phyloP scores from a whole-genome alignment of 2,329 filamentous ascomycete genomes.

The Rhytidhysteron rufulum region DNA sequence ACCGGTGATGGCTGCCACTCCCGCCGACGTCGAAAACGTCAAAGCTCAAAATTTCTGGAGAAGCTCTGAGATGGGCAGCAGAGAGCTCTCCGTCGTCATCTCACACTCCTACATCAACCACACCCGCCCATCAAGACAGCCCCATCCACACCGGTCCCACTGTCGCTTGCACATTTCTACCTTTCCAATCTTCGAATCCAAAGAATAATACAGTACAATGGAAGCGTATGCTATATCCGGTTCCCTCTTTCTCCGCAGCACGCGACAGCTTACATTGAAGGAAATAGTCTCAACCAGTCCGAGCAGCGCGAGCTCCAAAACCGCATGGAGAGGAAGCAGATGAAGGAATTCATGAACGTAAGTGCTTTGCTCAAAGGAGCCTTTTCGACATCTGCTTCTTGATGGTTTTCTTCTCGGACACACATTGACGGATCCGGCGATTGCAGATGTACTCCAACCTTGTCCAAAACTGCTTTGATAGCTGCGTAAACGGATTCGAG shows the following conservation, averaged over 20 bases:
- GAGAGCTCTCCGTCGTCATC: slow-evolving; percentile 12
- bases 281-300: slow-evolving; percentile 61
- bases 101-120: slow-evolving; percentile 9
- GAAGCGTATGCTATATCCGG: slow-evolving; percentile 30
- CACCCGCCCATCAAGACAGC: no score
- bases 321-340: slow-evolving; percentile 96
- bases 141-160: not conserved
- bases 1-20: not conserved
- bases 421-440: slow-evolving; percentile 8
- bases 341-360: slow-evolving; percentile 99
- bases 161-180: not conserved
- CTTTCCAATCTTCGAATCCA: not conserved
- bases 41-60: slow-evolving; percentile 15
- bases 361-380: slow-evolving; percentile 29
- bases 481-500: slow-evolving; percentile 98
- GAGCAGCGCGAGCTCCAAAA: slow-evolving; percentile 92
- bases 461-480: slow-evolving; percentile 88
- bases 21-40: slow-evolving; percentile 9
- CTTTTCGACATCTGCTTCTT: slow-evolving; percentile 1
- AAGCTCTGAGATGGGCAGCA: slow-evolving; percentile 12
- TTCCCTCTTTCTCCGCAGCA: not conserved
- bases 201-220: slow-evolving; percentile 16
- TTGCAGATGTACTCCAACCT: slow-evolving; percentile 66
- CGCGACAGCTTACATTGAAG: slow-evolving; percentile 11
- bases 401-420: not conserved